Evolutionary conservation across 371 early-diverging fungal species (phyloP), one percentile per base, ranked within the genome.

Genomic region (Mortierella sp.): DNA sequence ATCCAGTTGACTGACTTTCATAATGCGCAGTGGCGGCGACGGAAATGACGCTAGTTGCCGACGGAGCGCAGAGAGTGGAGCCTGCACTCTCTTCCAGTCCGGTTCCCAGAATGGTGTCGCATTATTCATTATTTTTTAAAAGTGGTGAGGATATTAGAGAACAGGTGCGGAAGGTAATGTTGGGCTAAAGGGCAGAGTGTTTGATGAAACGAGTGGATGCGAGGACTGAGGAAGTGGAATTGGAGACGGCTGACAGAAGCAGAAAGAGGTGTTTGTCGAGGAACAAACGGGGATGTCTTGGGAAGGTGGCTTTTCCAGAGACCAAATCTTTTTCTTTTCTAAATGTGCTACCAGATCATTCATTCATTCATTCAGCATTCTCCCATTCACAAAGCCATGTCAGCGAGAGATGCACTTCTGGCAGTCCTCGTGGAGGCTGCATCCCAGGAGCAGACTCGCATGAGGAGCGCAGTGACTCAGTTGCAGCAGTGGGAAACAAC

Each of bases 1-100:
- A 81, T 96, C 97, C 32, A 96, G 85, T 78, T 96, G 95, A 69
- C 90, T 87, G 31, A 94, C 95, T 31, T 95, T 88, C 83, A 91
- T 85, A 39, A 89, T 88, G 67, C 86, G 88, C 14, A 92, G 75
- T 14, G 89, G 86, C 3, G 85, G 83, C 0, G 86, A 82, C 32
- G 83, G 83, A 17, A 85, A 71, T 6, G 84, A 81, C 14, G 84
- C 83, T 70, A 87, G 80, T 21, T 86, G 84, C 28, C 84, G 72
- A 46, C 87, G 85, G 15, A 86, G 79, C 60, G 83, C 83, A 4
- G 58, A 62, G 24, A 88, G 72, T 8, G 86, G 72, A 15, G 87
- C 87, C 51, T 87, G 87, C 56, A 87, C 80, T 4, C 82, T 66
- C 58, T 83, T 81, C 87, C 87, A 88, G 64, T 83, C 81, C 17